Base-by-base conservation (phyloP, 1,284 basidiomycete genomes). In the Vanrija humicola region DNA sequence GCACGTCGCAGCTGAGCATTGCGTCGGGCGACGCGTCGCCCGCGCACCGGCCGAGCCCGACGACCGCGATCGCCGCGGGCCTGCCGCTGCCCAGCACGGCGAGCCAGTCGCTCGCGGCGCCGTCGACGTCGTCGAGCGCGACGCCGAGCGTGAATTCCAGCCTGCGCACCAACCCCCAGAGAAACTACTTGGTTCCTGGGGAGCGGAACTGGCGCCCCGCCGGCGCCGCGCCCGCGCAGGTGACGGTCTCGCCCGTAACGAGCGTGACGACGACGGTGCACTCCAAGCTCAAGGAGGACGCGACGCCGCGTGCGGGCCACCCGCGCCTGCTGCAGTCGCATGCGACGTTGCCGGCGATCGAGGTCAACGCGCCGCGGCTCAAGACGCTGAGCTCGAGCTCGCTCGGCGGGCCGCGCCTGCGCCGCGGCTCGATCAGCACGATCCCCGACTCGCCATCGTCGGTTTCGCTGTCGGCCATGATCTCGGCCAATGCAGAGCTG, bases 371-470 rank as follows among this genome's bases (percentile, higher is more conserved):
- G 42, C 38, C 43, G 42, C 42, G 12, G 34, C 12, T 34, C 9
- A 34, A 34, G 34, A 21, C 21, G 42, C 12, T 21, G 7, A 23
- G 19, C 42, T 18, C 39, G 39, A 21, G 39, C n/a, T 44, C 49
- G 9, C 42, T 58, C 5, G 42, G 54, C 12, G 7, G 54, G 62
- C 1, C 62, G 70, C 9, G 34, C 5, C 43, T 64, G 6, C 63
- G 73, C 7, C 57, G 73, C 21, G 67, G 69, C 5, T 73, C 71
- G 3, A 68, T 73, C 26, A 66, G 67, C 10, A 75, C 73, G 8
- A 59, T 75, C 10, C 72, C 72, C 10, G 73, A 74, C 51, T 75
- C 73, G 19, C 73, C 73, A 1, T 70, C 68, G 1, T 73, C 71
- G 3, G 61, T 71, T 8, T 72, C 70, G 9, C 58, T 74, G 4